Evolutionary conservation across 2,329 filamentous ascomycete genomes (phyloP), one percentile per base, ranked within the genome.

Genomic region (Ilyonectria destructans): DNA sequence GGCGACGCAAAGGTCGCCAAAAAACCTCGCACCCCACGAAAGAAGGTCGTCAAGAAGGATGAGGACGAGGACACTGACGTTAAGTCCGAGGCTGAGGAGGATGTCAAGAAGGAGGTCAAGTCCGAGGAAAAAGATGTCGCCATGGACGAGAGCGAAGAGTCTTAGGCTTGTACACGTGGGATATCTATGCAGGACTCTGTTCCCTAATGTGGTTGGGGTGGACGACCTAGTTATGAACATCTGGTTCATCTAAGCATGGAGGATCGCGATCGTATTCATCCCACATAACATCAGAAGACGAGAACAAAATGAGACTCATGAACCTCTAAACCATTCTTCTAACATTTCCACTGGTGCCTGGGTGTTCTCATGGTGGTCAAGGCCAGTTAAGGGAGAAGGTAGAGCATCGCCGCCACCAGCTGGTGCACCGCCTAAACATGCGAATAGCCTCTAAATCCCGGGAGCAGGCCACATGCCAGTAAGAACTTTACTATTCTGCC

Each of bases 31-130:
- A 70, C 77, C 8, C 70, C 77, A 1, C 76, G 76, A 48, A 82
- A 81, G 77, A 79, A 77, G 71, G 60, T 52, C 19, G 37, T 62
- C 37, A 81, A 79, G 72, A 78, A 78, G 70, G 71, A 72, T n/a
- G 54, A 69, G 6, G 45, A 59, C 29, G 45, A 61, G 31, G 56
- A 69, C 10, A 35, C 46, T 19, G 65, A 76, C 21, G 75, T 71
- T n/a, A 70, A 48, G 21, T 43, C 13, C 63, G 62, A 65, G 31
- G 62, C 58, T 13, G 68, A 69, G 58, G 56, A 62, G 59, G 62
- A 69, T 6, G 54, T 63, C 51, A 71, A 46, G 29, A 46, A 19
- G 8, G 26, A 56, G 56, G 58, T 55, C 5, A 65, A 71, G 61
- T 23, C 55, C 2, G 68, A 70, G 49, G 43, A 61, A 19, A 59